These are phyloP conservation scores for Alternaria triticina DNA, from an alignment of 2,329 filamentous ascomycete genomes.

Conservation along the genomic window DNA sequence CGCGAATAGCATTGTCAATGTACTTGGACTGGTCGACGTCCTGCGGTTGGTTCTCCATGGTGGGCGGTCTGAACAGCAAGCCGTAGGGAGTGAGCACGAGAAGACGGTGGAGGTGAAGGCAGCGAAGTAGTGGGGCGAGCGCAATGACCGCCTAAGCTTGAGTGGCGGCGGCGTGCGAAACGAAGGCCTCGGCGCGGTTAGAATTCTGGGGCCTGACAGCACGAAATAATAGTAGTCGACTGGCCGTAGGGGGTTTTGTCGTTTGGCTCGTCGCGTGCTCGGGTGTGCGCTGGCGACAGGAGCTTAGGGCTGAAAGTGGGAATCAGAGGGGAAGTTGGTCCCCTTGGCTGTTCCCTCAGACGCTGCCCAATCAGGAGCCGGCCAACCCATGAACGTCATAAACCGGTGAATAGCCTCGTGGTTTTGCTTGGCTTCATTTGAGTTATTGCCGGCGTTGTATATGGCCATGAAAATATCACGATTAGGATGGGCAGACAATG, in stretches of 20 bases:
- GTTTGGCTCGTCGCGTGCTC: slow-evolving; percentile 41
- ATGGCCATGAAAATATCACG: too few relatives aligned
- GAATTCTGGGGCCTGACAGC: slow-evolving; percentile 18
- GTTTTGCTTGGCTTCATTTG: neutral
- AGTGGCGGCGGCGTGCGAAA: slow-evolving; percentile 43
- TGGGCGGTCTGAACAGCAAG: slow-evolving; percentile 29
- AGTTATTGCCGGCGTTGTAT: too few relatives aligned
- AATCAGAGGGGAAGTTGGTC: slow-evolving; percentile 15
- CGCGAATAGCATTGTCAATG: slow-evolving; percentile 87
- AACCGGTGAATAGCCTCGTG: slow-evolving; percentile 17
- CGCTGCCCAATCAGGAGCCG: slow-evolving; percentile 18
- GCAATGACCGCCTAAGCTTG: slow-evolving; percentile 35
- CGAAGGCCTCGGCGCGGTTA: slow-evolving; percentile 38
- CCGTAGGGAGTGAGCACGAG: slow-evolving; percentile 30
- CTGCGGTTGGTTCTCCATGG: slow-evolving; percentile 45
- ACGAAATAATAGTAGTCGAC: slow-evolving; percentile 18
- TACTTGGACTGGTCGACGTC: slow-evolving; percentile 51
- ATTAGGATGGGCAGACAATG: neutral
- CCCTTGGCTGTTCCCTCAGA: slow-evolving; percentile 13
- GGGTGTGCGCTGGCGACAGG: slow-evolving; percentile 25
- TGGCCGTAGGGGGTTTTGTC: slow-evolving; percentile 7
- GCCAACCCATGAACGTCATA: slow-evolving; percentile 15
- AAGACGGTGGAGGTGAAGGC: slow-evolving; percentile 32
- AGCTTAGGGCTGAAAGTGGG: slow-evolving; percentile 31
- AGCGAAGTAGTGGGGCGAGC: slow-evolving; percentile 42